These are phyloP conservation scores for Irpex rosettiformis DNA, from an alignment of 1,284 basidiomycete genomes.

Conservation along the genomic window DNA sequence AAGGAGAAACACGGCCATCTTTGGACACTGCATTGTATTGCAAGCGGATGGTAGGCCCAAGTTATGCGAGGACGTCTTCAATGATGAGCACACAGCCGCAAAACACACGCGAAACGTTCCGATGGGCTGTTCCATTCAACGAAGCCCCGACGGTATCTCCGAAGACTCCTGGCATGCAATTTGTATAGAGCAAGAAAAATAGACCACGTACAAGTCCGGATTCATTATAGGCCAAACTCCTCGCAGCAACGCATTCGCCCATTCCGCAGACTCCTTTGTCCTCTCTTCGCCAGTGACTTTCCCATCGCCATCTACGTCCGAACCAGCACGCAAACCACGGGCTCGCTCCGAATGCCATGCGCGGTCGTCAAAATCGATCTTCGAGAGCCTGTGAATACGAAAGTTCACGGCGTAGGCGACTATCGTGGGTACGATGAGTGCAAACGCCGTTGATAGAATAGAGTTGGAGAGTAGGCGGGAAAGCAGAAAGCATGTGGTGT, in stretches of 20 bases:
- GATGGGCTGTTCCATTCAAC: no score
- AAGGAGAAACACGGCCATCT: no score
- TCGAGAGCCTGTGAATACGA: conserved; percentile 25
- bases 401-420: conserved; percentile 30
- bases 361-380: conserved; percentile 31
- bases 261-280: conserved; percentile 36
- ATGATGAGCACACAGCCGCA: no score
- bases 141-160: neutral
- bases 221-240: conserved; percentile 39
- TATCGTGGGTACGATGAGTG: conserved; percentile 25
- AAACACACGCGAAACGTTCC: no score
- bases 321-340: conserved; percentile 32
- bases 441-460: conserved; percentile 21
- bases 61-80: no score
- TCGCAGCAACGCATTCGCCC: conserved; percentile 34
- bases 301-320: conserved; percentile 30
- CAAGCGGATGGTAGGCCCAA: no score
- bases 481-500: conserved; percentile 20
- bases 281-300: conserved; percentile 29
- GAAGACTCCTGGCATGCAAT: neutral
- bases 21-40: no score
- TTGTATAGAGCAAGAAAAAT: neutral
- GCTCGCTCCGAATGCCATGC: conserved; percentile 35
- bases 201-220: conserved; percentile 28
- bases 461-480: conserved; percentile 28